Conservation (phyloP, 441 rosid species). For the Gossypium lobatum region DNA sequence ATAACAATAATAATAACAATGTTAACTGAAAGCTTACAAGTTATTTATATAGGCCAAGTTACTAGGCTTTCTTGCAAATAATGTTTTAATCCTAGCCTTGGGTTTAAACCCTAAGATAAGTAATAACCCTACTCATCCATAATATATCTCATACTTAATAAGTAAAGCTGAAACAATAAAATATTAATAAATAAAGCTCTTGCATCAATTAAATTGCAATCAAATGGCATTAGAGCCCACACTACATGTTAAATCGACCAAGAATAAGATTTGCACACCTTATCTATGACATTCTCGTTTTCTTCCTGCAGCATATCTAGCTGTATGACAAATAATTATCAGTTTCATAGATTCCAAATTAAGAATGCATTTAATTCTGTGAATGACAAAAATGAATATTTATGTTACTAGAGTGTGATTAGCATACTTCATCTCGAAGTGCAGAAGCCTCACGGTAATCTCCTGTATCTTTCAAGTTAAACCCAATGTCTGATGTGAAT, state of each 20-base stretch:
- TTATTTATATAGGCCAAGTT: too few species aligned
- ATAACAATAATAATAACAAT: too few species aligned
- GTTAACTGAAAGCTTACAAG: too few species aligned
- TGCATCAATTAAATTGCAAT: neutral
- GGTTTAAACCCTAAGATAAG: too few species aligned
- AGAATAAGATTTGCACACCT: slow-evolving; percentile 30
- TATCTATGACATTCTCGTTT: slow-evolving; percentile 52
- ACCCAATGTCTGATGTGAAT: slow-evolving; percentile 33
- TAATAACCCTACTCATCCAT: too few species aligned
- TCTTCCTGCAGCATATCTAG: slow-evolving; percentile 76
- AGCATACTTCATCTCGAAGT: slow-evolving; percentile 62
- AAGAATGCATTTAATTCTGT: slow-evolving; percentile 10
- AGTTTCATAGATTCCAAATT: slow-evolving; percentile 9
- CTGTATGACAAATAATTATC: slow-evolving; percentile 25
- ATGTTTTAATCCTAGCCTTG: too few species aligned
- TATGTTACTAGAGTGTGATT: neutral
- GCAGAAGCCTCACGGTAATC: slow-evolving; percentile 65
- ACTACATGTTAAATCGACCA: neutral
- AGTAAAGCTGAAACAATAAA: too few species aligned
- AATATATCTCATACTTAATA: too few species aligned
- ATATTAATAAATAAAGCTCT: too few species aligned
- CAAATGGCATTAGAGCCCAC: neutral
- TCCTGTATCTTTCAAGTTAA: slow-evolving; percentile 33
- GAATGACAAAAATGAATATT: neutral
- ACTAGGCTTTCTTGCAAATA: too few species aligned